These are phyloP conservation scores for Tulasnella sp. DNA, from an alignment of 768 basidiomycete species.

Conservation along the genomic window DNA sequence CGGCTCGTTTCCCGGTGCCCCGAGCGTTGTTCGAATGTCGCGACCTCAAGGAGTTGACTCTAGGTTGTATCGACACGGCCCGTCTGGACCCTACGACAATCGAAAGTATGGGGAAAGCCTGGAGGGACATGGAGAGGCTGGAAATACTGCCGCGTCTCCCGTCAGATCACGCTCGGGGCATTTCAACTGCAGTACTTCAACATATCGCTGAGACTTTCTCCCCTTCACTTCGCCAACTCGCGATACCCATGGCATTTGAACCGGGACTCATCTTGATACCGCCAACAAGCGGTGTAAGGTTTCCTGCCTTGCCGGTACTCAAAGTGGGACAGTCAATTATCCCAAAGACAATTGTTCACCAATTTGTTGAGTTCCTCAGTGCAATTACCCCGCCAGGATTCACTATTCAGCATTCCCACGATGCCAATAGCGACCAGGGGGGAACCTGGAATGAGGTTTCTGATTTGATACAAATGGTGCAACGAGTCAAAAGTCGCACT, in stretches of 20 bases:
- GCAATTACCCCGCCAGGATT: not conserved
- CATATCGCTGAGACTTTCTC: not conserved
- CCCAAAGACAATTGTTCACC: not conserved
- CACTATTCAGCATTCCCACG: not conserved
- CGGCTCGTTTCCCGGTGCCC: not conserved
- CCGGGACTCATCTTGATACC: not conserved
- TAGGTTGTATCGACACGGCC: not conserved
- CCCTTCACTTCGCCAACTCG: not conserved
- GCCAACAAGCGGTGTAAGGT: not conserved
- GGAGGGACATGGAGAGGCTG: not conserved
- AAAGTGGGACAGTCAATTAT: not conserved
- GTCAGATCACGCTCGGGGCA: not conserved
- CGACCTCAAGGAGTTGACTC: not conserved
- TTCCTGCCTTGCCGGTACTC: not conserved
- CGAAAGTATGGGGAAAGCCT: not conserved
- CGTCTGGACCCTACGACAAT: not conserved
- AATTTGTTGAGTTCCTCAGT: not conserved
- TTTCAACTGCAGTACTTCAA: not conserved
- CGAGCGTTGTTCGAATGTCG: not conserved
- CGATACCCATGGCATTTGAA: not conserved
- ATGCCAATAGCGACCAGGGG: not conserved
- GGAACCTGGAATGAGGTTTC: not conserved
- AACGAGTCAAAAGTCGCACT: not conserved
- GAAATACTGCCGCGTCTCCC: not conserved
- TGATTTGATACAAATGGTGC: not conserved